phyloP scores from a whole-genome alignment of 768 basidiomycete species.

The Hypholoma fasciculare region DNA sequence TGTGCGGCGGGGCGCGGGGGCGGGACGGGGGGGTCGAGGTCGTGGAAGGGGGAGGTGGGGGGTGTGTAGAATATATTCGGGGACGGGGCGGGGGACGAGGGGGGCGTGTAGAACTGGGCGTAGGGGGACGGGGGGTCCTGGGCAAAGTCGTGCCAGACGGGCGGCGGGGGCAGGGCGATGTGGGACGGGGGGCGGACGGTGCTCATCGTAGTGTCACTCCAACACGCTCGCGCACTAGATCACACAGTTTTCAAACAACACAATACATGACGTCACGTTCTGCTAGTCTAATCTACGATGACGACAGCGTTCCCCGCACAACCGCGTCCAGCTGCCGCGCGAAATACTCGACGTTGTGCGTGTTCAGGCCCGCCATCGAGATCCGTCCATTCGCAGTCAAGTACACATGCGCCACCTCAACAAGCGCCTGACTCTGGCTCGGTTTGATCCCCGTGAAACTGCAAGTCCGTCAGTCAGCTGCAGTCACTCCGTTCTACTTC shows the following conservation, averaged over 20 bases:
- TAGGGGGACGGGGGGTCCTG: constrained; percentile 33
- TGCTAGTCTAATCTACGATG: constrained; percentile 18
- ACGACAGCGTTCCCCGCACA: constrained; percentile 41
- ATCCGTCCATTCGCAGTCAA: constrained; percentile 87
- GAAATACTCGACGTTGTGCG: constrained; percentile 74
- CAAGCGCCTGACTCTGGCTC: constrained; percentile 65
- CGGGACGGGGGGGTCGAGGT: constrained; percentile 17
- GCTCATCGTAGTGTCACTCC: constrained; percentile 12
- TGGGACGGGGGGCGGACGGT: constrained; percentile 23
- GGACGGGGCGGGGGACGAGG: constrained; percentile 26
- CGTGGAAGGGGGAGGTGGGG: constrained; percentile 38
- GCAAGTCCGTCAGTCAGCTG: constrained; percentile 10
- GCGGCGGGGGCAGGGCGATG: constrained; percentile 36
- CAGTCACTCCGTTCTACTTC: not conserved
- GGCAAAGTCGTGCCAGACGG: constrained; percentile 37
- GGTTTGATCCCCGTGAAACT: constrained; percentile 84
- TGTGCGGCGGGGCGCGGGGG: too few species aligned
- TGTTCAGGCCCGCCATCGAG: constrained; percentile 93
- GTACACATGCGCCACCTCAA: constrained; percentile 79
- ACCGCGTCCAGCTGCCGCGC: constrained; percentile 69
- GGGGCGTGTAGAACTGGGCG: constrained; percentile 47
- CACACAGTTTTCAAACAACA: constrained; percentile 22
- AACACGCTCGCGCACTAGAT: constrained; percentile 6
- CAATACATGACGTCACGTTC: constrained; percentile 36
- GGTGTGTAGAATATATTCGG: constrained; percentile 34